These are phyloP conservation scores for Puccinia sorghi DNA, from an alignment of 1,284 basidiomycete species.

Conservation along the genomic window DNA sequence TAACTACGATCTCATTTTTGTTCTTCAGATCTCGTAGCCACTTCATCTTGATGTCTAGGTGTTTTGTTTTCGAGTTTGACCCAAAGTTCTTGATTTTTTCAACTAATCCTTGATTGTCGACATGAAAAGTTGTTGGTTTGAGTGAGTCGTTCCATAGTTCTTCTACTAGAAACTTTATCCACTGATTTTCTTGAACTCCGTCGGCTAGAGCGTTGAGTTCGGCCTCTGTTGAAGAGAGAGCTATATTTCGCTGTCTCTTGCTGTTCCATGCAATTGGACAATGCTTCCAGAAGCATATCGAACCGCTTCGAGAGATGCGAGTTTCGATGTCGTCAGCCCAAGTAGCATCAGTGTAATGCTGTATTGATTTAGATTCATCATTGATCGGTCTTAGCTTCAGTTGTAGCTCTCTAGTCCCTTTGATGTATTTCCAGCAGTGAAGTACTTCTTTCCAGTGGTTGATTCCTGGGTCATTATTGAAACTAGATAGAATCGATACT, in stretches of 20 bases:
- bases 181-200: not conserved
- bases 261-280: not conserved
- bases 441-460: not conserved
- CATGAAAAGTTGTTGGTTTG: not conserved
- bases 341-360: not conserved
- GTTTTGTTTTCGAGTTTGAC: too few species aligned
- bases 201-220: not conserved
- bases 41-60: too few species aligned
- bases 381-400: not conserved
- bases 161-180: conserved; percentile 4
- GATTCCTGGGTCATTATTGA: not conserved
- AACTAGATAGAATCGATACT: too few species aligned
- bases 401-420: not conserved
- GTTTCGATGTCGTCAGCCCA: not conserved
- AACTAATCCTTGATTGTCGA: not conserved
- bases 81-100: not conserved
- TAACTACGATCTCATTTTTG: not conserved
- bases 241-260: not conserved
- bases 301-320: not conserved
- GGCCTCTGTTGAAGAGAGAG: not conserved
- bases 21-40: not conserved
- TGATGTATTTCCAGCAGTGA: not conserved
- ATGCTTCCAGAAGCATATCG: not conserved
- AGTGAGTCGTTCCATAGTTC: not conserved
- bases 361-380: not conserved